A percentile compares a stretch with the other conserved stretches of the same genome.
These are phyloP conservation scores for Rhizomucor pusillus DNA, from an alignment of 371 early-diverging fungal species.

Conservation along the genomic window DNA sequence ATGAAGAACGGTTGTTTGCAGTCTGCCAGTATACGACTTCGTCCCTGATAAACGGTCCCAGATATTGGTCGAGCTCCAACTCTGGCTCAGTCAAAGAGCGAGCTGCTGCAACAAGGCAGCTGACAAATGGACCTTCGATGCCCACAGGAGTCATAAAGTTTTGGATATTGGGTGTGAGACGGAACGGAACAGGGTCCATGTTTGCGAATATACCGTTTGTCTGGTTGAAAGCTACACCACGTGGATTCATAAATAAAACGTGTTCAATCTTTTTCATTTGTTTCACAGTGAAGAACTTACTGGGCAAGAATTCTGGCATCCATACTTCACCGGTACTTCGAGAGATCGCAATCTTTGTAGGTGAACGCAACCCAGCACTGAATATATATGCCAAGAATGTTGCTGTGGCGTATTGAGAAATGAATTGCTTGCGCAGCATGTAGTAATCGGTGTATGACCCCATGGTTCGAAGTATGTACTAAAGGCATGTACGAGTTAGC, in stretches of 20 bases:
- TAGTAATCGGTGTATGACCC: conserved; percentile 84
- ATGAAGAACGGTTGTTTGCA: conserved; percentile 53
- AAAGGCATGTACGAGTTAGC: neutral
- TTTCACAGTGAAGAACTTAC: conserved; percentile 36
- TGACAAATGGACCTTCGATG: conserved; percentile 88
- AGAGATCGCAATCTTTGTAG: conserved; percentile 88
- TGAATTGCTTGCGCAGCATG: conserved; percentile 91
- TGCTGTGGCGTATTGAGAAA: conserved; percentile 82
- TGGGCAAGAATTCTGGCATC: conserved; percentile 76
- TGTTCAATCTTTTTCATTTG: conserved; percentile 10
- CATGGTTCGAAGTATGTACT: conserved; percentile 70
- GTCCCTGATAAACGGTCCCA: conserved; percentile 86
- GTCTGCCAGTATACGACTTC: conserved; percentile 81
- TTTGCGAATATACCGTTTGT: conserved; percentile 36
- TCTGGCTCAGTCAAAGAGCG: conserved; percentile 76
- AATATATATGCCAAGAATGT: conserved; percentile 90
- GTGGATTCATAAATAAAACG: neutral
- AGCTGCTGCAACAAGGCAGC: conserved; percentile 77
- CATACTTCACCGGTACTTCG: conserved; percentile 77
- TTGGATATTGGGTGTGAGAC: conserved; percentile 96
- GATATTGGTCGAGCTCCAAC: conserved; percentile 81
- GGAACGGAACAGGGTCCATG: conserved; percentile 92
- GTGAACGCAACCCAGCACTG: conserved; percentile 82
- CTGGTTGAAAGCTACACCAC: conserved; percentile 26
- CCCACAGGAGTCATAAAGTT: conserved; percentile 90